Evolutionary conservation across 2,329 filamentous ascomycete genomes (phyloP), one percentile per base, ranked within the genome.

Genomic region (Tolypocladium cylindrosporum): DNA sequence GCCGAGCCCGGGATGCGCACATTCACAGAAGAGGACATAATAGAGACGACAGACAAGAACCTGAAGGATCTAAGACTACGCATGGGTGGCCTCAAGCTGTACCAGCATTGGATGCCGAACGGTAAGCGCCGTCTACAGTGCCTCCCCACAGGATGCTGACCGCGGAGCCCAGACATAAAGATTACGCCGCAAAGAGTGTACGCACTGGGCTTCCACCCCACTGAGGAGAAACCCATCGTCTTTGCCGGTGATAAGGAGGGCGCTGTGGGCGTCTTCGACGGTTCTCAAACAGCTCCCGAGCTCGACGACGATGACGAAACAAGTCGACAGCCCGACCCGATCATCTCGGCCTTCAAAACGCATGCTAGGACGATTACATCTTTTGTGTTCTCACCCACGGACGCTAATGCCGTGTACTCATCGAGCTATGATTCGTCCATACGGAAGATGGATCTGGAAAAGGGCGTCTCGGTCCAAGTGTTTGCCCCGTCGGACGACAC

Each of bases 211-310:
- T 93, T 99, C 64, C 94, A 99, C 66, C 94, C 94, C 0, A 92
- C 86, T 0, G 79, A 86, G 59, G 85, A 92, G 3, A 97, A 97
- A 66, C 86, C 92, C 0, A 78, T 99, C 3, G 81, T 97, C 1
- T 95, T 99, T 68, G 93, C 93, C 0, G 93, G 93, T 13, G 94
- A 99, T 67, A 99, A 99, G 70, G 82, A 95, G 63, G 93, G 94
- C 1, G 89, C 91, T 31, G 79, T 97, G 59, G 94, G 94, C 0
- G 84, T 99, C 1, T 93, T 97, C 57, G 93, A 99, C 68, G 91
- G 87, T 1, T 92, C 89, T 0, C 91, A 95, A 63, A 81, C 82
- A 3, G 75, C 76, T 2, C 74, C 79, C n/a, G 75, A 80, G 6
- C 76, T 80, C 19, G 84, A 86, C 58, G 82, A 84, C 10, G 86